A percentile compares a stretch with the other conserved stretches of the same genome.
phyloP scores from a whole-genome alignment of 352 stramenopile species.

The Elongisporangium anandrum region DNA sequence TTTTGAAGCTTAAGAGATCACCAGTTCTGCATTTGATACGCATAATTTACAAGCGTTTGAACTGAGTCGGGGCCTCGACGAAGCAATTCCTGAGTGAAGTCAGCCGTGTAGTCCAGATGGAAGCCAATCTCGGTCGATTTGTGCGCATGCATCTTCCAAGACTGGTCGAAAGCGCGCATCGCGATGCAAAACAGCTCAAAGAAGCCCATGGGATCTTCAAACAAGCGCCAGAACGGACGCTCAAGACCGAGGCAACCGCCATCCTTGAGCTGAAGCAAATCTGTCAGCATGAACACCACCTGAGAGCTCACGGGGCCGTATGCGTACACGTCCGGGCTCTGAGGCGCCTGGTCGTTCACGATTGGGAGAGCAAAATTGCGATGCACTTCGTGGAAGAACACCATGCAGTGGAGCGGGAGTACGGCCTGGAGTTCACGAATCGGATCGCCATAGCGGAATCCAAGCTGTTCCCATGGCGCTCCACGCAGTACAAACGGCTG shows the following conservation, averaged over 20 bases:
- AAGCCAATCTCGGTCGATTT: conserved; percentile 50
- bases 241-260: conserved; percentile 68
- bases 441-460: conserved; percentile 66
- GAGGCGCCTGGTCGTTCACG: conserved; percentile 45
- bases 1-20: conserved; percentile 36
- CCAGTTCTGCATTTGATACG: conserved; percentile 78
- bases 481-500: conserved; percentile 50
- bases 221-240: conserved; percentile 79
- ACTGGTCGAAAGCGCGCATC: conserved; percentile 69
- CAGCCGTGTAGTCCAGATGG: conserved; percentile 64
- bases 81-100: conserved; percentile 73
- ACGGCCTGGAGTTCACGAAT: conserved; percentile 64
- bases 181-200: conserved; percentile 77
- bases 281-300: conserved; percentile 52
- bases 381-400: conserved; percentile 81
- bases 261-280: conserved; percentile 72
- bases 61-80: conserved; percentile 60
- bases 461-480: conserved; percentile 49
- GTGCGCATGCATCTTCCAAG: conserved; percentile 44
- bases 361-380: conserved; percentile 58
- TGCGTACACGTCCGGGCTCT: conserved; percentile 44
- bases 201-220: conserved; percentile 82
- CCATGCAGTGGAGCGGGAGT: conserved; percentile 71
- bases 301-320: conserved; percentile 54
- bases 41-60: conserved; percentile 48